phyloP scores from a whole-genome alignment of 768 basidiomycete species.

The Trametes cinnabarina region DNA sequence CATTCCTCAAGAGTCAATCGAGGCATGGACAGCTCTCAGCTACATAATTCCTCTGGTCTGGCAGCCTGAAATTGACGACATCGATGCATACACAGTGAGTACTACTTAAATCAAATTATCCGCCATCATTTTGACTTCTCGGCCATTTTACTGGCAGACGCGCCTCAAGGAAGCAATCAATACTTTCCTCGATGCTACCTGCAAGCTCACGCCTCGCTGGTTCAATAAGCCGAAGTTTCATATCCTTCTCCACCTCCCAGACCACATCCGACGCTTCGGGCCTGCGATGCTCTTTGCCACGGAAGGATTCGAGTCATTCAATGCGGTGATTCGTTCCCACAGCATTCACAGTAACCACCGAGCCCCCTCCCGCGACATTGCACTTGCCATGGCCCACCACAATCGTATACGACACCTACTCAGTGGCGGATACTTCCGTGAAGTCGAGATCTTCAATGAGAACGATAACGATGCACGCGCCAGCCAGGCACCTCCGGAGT shows the following conservation, averaged over 20 bases:
- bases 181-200: background rate
- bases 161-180: no score
- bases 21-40: slow-evolving; percentile 36
- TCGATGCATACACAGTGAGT: slow-evolving; percentile 35
- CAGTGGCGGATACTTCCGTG: no score
- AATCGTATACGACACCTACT: no score
- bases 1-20: slow-evolving; percentile 25
- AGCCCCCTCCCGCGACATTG: background rate
- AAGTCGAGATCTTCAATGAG: no score
- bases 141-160: no score
- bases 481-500: no score
- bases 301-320: slow-evolving; percentile 26
- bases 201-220: slow-evolving; percentile 20
- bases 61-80: slow-evolving; percentile 37
- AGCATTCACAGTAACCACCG: slow-evolving; percentile 2
- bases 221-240: slow-evolving; percentile 30
- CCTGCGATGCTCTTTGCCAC: slow-evolving; percentile 22
- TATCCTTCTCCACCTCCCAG: slow-evolving; percentile 23
- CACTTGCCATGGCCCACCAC: background rate
- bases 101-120: no score
- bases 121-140: no score
- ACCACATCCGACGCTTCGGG: slow-evolving; percentile 25
- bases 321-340: slow-evolving; percentile 20
- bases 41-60: slow-evolving; percentile 37
- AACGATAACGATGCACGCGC: no score